Conservation (phyloP, 73 alveolate genomes). For the Paramecium tetraurelia region DNA sequence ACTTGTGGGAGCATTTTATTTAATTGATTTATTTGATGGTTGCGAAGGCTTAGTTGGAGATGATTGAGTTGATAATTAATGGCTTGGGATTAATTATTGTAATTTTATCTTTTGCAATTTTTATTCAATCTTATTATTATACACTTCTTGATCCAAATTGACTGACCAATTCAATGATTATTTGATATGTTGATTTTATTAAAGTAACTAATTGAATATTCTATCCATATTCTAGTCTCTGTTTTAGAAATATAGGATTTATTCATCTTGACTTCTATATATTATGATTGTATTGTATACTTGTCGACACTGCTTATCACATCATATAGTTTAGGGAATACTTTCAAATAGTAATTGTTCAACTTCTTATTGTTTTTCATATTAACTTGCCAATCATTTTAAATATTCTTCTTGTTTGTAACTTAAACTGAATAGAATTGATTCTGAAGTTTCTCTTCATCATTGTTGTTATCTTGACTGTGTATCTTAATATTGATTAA, state of each 20-base stretch:
- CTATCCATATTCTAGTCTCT: conserved; percentile 2
- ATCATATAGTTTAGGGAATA: neutral
- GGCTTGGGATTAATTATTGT: neutral
- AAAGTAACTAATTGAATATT: neutral
- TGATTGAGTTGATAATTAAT: neutral
- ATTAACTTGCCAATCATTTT: conserved; percentile 23
- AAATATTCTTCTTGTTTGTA: neutral
- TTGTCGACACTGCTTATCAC: neutral
- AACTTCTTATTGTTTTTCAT: neutral
- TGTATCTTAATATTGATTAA: conserved; percentile 8
- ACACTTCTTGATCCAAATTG: neutral
- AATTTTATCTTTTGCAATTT: neutral
- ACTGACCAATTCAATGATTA: conserved; percentile 4
- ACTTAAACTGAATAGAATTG: neutral
- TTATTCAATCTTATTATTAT: neutral
- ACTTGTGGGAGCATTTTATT: neutral
- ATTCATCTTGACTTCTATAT: neutral
- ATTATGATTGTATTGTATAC: neutral
- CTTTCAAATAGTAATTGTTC: neutral
- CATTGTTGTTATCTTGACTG: neutral
- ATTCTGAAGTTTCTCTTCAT: neutral
- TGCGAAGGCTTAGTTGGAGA: neutral
- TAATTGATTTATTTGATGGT: neutral
- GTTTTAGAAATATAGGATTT: neutral
- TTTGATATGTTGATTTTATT: neutral